Evolutionary conservation across 257 asterid species (phyloP).

Genomic region (Solanum piurae): DNA sequence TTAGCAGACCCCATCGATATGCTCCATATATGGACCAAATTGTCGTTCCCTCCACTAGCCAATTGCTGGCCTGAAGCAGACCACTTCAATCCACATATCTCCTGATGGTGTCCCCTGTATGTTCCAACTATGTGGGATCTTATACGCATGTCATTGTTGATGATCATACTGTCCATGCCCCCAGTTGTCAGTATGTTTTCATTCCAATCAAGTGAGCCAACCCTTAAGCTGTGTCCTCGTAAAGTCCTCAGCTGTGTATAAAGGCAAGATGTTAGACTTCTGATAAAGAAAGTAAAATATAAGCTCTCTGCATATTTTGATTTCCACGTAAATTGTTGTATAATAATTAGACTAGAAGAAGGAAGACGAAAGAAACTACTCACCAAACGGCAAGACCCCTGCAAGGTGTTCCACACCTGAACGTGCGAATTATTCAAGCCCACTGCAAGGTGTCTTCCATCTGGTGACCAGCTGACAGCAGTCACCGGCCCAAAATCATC

Average conservation of each 20-base stretch:
- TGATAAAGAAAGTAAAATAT: not conserved
- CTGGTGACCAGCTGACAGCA: slow-evolving; percentile 90
- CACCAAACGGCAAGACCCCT: slow-evolving; percentile 49
- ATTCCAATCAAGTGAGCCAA: slow-evolving; percentile 87
- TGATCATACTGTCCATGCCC: slow-evolving; percentile 78
- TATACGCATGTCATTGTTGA: slow-evolving; percentile 75
- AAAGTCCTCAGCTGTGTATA: slow-evolving; percentile 61
- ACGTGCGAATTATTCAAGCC: slow-evolving; percentile 76
- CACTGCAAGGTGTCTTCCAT: slow-evolving; percentile 65
- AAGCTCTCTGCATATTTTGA: not conserved
- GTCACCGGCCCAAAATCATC: slow-evolving; percentile 85
- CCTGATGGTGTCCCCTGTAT: slow-evolving; percentile 74
- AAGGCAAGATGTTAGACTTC: not conserved
- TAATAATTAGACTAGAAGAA: not conserved
- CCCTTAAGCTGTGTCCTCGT: slow-evolving; percentile 56
- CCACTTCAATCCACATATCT: slow-evolving; percentile 93
- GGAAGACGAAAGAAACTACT: not conserved
- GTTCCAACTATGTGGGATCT: slow-evolving; percentile 60
- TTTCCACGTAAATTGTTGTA: not conserved
- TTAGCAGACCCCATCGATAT: slow-evolving; percentile 51
- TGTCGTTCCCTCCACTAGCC: slow-evolving; percentile 92
- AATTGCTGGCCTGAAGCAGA: slow-evolving; percentile 85
- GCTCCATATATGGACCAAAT: slow-evolving; percentile 93
- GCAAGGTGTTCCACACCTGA: slow-evolving; percentile 77
- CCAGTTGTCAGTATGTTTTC: slow-evolving; percentile 82